Conservation (phyloP, 371 early-diverging fungal genomes). For the Syncephalis plumigaleata region DNA sequence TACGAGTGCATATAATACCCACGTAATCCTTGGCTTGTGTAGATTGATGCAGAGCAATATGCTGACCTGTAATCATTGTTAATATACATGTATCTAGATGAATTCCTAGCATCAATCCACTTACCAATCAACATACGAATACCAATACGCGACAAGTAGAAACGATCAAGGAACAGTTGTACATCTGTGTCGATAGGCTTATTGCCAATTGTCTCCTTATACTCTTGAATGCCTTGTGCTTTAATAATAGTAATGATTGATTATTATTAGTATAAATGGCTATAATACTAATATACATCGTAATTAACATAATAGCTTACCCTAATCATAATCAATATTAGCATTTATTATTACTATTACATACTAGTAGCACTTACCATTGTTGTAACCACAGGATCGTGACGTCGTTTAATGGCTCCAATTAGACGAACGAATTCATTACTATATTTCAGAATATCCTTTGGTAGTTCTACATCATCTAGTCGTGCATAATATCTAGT, state of each 20-base stretch:
- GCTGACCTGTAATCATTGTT: slow-evolving; percentile 31
- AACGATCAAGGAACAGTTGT: slow-evolving; percentile 89
- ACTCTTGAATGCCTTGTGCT: slow-evolving; percentile 88
- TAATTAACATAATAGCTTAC: background rate
- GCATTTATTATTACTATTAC: background rate
- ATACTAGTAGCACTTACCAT: slow-evolving; percentile 23
- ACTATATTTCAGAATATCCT: slow-evolving; percentile 61
- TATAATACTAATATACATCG: background rate
- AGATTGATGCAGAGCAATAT: slow-evolving; percentile 48
- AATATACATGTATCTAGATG: background rate
- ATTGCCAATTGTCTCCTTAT: slow-evolving; percentile 51
- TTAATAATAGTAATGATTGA: slow-evolving; percentile 1
- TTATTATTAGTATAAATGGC: background rate
- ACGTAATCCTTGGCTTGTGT: slow-evolving; percentile 58
- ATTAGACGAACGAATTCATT: slow-evolving; percentile 66
- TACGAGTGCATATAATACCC: slow-evolving; percentile 88
- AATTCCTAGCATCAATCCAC: slow-evolving; percentile 1
- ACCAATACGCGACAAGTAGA: slow-evolving; percentile 94
- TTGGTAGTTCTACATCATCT: slow-evolving; percentile 38
- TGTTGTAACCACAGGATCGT: slow-evolving; percentile 87
- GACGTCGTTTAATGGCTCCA: slow-evolving; percentile 78
- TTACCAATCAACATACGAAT: slow-evolving; percentile 89
- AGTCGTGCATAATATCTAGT: slow-evolving; percentile 40
- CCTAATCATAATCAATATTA: background rate
- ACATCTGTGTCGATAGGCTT: slow-evolving; percentile 56